phyloP scores from a whole-genome alignment of 352 stramenopile genomes.

The Pythium plurisporium region DNA sequence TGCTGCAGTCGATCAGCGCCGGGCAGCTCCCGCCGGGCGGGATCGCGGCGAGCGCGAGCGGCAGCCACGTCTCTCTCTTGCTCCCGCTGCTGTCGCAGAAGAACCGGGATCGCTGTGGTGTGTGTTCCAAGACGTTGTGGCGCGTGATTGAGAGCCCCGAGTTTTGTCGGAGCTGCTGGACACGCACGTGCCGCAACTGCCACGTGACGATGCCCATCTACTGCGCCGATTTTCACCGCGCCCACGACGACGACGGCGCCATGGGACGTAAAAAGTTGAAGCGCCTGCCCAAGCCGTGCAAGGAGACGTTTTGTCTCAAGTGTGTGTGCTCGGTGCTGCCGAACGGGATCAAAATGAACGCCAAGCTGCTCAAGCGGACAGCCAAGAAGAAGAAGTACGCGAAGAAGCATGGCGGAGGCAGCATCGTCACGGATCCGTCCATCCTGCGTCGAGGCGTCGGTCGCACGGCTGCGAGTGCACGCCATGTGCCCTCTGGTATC shows the following conservation, averaged over 20 bases:
- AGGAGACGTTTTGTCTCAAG: conserved; percentile 69
- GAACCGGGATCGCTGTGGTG: conserved; percentile 37
- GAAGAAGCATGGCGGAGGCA: conserved; percentile 15
- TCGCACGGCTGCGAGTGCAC: conserved; percentile 1
- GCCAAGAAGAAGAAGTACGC: conserved; percentile 48
- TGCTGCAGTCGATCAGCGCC: conserved; percentile 36
- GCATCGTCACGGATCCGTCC: conserved; percentile 19
- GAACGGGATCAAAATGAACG: conserved; percentile 57
- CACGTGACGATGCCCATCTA: conserved; percentile 71
- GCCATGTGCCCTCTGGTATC: conserved; percentile 1
- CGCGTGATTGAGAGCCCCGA: conserved; percentile 32
- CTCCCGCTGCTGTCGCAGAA: conserved; percentile 19
- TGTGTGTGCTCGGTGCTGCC: conserved; percentile 70
- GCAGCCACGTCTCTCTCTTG: conserved; percentile 14
- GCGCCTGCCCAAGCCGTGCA: conserved; percentile 36
- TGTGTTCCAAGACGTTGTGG: conserved; percentile 72
- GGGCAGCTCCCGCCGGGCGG: conserved; percentile 16
- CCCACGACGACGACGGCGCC: conserved; percentile 18
- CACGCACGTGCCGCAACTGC: conserved; percentile 56
- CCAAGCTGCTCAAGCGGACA: conserved; percentile 52
- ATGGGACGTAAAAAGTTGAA: neutral
- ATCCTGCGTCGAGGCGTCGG: conserved; percentile 13
- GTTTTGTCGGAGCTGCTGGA: conserved; percentile 63
- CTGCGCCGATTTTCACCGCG: conserved; percentile 56
- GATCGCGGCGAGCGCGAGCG: conserved; percentile 2